phyloP scores from a whole-genome alignment of 2,329 filamentous ascomycete genomes.

The Diaporthe eres region DNA sequence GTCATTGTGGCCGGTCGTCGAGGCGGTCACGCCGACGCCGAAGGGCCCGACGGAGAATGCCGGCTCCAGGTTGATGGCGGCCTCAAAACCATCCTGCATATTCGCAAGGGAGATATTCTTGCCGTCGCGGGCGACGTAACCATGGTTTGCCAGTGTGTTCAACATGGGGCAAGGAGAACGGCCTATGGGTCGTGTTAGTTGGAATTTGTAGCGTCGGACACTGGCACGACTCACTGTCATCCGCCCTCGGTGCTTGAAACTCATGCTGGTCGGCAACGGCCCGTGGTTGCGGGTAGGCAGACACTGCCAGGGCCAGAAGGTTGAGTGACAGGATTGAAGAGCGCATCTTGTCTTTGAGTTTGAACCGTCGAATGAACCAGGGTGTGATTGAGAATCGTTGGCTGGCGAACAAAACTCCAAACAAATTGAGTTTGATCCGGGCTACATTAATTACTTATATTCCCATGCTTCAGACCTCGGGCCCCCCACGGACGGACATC shows the following conservation, averaged over 20 bases:
- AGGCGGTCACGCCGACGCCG: constrained; percentile 6
- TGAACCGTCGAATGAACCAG: not conserved
- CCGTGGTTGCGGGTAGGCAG: constrained; percentile 3
- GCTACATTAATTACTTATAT: not conserved
- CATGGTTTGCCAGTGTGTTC: constrained; percentile 35
- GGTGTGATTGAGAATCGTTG: not conserved
- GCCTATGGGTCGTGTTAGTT: not conserved
- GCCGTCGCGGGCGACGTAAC: constrained; percentile 25
- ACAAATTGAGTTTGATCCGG: not conserved
- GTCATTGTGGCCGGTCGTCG: constrained; percentile 28
- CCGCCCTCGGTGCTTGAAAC: constrained; percentile 10
- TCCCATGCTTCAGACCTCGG: not conserved
- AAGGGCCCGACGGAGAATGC: constrained; percentile 24
- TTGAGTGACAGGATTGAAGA: constrained; percentile 5
- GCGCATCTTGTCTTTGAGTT: constrained; percentile 12
- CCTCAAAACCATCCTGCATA: constrained; percentile 11
- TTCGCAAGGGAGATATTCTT: constrained; percentile 18
- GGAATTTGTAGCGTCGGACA: not conserved
- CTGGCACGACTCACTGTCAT: constrained; percentile 20
- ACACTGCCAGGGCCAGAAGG: constrained; percentile 7
- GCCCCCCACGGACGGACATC: not conserved
- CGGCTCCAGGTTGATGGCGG: constrained; percentile 22
- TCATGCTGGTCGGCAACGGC: not conserved
- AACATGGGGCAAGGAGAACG: constrained; percentile 30
- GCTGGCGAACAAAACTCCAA: not conserved